These are phyloP conservation scores for Botrytis medusae DNA, from an alignment of 2,329 filamentous ascomycete species.

Conservation along the genomic window DNA sequence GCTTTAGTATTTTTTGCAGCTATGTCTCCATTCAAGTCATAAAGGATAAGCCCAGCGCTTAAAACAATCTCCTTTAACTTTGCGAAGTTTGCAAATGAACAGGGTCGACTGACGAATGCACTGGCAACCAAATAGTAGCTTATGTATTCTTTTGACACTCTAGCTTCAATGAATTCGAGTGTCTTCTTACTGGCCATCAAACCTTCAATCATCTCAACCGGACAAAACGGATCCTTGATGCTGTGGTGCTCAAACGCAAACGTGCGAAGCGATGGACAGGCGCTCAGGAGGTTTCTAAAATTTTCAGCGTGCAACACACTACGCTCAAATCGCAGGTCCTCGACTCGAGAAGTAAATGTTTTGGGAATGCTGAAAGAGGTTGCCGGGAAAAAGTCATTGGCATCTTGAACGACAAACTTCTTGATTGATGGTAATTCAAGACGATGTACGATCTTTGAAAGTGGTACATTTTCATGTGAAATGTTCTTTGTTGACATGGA, in stretches of 20 bases:
- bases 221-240: background rate
- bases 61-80: background rate
- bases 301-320: background rate
- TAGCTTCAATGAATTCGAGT: background rate
- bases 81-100: background rate
- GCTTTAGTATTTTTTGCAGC: too few relatives aligned
- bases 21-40: background rate
- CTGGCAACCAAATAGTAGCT: accelerated
- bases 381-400: background rate
- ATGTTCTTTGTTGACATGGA: background rate
- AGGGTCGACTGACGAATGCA: background rate
- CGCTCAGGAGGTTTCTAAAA: background rate
- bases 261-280: background rate
- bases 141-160: background rate
- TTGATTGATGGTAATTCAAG: background rate
- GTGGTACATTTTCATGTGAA: too few relatives aligned
- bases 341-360: background rate
- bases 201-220: background rate
- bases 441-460: background rate
- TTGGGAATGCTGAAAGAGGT: background rate
- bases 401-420: background rate
- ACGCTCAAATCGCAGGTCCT: background rate
- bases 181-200: background rate
- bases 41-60: background rate
- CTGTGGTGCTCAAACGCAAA: background rate